Base-by-base conservation (phyloP, 495 filamentous ascomycete genomes). In the Alectoria sarmentosa region DNA sequence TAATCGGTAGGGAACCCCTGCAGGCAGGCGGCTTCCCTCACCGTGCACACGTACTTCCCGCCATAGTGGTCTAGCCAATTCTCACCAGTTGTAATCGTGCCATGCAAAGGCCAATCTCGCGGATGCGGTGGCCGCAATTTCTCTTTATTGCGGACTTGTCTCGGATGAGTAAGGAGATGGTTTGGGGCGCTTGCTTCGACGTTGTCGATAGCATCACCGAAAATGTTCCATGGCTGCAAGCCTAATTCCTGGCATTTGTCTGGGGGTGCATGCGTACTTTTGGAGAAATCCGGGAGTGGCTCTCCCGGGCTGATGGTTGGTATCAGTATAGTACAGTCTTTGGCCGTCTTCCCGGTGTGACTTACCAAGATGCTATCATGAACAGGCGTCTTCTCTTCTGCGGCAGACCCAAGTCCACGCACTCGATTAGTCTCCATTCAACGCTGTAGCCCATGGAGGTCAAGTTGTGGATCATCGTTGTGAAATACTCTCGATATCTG, bases 1-100 rank as follows among this genome's bases (percentile, higher is more conserved):
- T 57, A 37, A 57, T 57, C 54, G 13, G 28, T n/a, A 17, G 54
- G 55, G 36, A 58, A 58, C 2, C 55, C 55, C 37, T 58, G 55
- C 55, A 58, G 36, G 55, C 55, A 38, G 30, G 55, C 55, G 1
- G 19, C 55, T n/a, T 58, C 55, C 26, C 30, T 36, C 9, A 37
- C 26, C 15, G 28, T 57, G 54, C 28, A 32, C 28, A 32, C 17
- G 28, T 37, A 32, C n/a, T n/a, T n/a, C n/a, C n/a, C n/a, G n/a
- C n/a, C n/a, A n/a, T n/a, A n/a, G n/a, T n/a, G n/a, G n/a, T n/a
- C n/a, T n/a, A n/a, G n/a, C n/a, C n/a, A n/a, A n/a, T n/a, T n/a
- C n/a, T n/a, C n/a, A n/a, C n/a, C n/a, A n/a, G n/a, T n/a, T n/a
- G n/a, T n/a, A n/a, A n/a, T n/a, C n/a, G n/a, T n/a, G n/a, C n/a